Percentiles rank a stretch among this genome's conserved stretches.
Conservation (phyloP, 129 eudicot species). For the Pulicaria dysenterica region DNA sequence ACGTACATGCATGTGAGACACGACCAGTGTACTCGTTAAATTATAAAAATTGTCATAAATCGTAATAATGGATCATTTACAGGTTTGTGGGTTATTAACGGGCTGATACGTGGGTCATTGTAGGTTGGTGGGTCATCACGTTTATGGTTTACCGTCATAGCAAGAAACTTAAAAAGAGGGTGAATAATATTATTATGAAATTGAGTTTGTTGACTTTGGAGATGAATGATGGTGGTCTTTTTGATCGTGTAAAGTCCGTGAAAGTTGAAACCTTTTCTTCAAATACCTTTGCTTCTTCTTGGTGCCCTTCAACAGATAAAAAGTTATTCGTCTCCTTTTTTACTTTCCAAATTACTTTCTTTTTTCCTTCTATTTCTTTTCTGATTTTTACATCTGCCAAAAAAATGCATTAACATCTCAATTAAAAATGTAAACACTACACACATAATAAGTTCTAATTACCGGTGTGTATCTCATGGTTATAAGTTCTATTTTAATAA, state of each 20-base stretch:
- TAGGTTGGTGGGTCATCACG: too few species aligned
- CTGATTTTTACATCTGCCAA: not conserved
- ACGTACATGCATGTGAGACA: too few species aligned
- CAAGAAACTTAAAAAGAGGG: not conserved
- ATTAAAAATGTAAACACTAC: not conserved
- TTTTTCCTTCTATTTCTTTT: not conserved
- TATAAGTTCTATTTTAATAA: too few species aligned
- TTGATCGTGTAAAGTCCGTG: slow-evolving; percentile 32
- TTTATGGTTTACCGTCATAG: too few species aligned
- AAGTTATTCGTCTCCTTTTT: slow-evolving; percentile 19
- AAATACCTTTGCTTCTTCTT: slow-evolving; percentile 27
- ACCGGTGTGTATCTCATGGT: too few species aligned
- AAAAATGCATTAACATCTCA: not conserved
- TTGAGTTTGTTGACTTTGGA: slow-evolving; percentile 15
- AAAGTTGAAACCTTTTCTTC: slow-evolving; percentile 14
- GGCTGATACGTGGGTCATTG: too few species aligned
- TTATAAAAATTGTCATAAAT: too few species aligned
- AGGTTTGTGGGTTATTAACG: too few species aligned
- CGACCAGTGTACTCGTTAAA: too few species aligned
- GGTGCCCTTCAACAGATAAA: slow-evolving; percentile 14
- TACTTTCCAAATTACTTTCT: not conserved
- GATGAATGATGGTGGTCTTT: slow-evolving; percentile 36
- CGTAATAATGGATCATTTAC: too few species aligned
- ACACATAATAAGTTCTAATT: too few species aligned
- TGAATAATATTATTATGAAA: not conserved